Base-by-base conservation (phyloP, 805 yeast genomes). In the Kregervanrija fluxuum region DNA sequence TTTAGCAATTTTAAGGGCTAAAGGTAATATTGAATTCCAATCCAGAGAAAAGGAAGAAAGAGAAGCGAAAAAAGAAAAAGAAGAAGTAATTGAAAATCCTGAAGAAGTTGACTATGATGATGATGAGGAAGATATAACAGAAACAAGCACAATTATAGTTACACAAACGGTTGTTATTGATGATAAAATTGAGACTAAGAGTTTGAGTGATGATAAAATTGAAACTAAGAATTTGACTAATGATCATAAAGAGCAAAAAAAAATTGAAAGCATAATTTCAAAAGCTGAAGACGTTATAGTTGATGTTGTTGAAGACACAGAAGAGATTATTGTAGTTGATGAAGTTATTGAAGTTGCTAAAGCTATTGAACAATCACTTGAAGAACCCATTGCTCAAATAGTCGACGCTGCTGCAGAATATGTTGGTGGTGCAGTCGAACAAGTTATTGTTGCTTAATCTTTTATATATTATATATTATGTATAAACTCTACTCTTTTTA, bases 11-110 rank as follows among this genome's bases (percentile, higher is more conserved):
- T 59, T 77, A 46, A 70, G 82, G 57, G 77, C 83, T 8, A 70
- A 74, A 54, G 81, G 81, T 14, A 78, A 79, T 52, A 43, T 78
- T 36, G 75, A 72, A 31, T 78, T 78, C 59, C 83, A 79, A 56
- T 56, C 58, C 33, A 73, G 82, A 50, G 82, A 78, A 54, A 66
- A 62, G 40, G 61, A 54, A 33, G 79, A 70, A 54, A 59, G 57
- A 35, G 59, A 56, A 46, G 52, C 49, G 11, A 12, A 11, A 8
- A 15, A 35, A 38, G 45, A 38, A 14, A 44, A 37, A 3, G 45
- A 33, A 11, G 48, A 45, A 28, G 44, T 38, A 28, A 45, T 32
- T n/a, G 45, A 47, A 37, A 37, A 16, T n/a, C 30, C 32, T 13
- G 41, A 33, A 5, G 11, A 11, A 16, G 12, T n/a, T 35, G 33